Evolutionary conservation across 306 rosid species (phyloP).

Genomic region (Cicer bijugum): DNA sequence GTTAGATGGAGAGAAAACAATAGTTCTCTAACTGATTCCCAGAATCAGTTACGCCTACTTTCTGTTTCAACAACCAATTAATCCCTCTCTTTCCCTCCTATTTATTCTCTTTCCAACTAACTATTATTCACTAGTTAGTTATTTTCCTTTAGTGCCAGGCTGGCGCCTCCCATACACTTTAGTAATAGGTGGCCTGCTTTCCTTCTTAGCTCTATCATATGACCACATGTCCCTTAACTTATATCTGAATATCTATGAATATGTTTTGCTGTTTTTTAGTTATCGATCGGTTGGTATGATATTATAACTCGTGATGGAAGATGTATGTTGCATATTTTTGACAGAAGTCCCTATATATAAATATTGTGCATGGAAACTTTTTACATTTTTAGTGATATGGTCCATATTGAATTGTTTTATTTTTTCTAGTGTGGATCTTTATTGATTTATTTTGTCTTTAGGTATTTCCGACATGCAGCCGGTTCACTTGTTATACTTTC

Average conservation of each 20-base stretch:
- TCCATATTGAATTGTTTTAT: slow-evolving; percentile 28
- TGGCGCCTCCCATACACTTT: no score
- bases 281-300: background rate
- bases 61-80: no score
- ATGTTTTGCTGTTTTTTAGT: slow-evolving; percentile 8
- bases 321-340: slow-evolving; percentile 13
- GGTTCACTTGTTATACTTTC: slow-evolving; percentile 84
- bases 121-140: no score
- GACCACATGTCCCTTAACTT: background rate
- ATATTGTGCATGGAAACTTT: slow-evolving; percentile 16
- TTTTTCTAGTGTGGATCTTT: slow-evolving; percentile 13
- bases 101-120: no score
- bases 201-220: no score
- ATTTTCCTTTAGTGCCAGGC: no score
- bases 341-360: slow-evolving; percentile 1
- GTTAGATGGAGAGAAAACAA: no score
- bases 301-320: slow-evolving; percentile 30
- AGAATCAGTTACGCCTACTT: no score
- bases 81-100: no score
- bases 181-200: no score
- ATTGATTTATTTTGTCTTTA: slow-evolving; percentile 46
- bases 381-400: slow-evolving; percentile 1
- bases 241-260: slow-evolving; percentile 10
- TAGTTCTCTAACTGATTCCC: no score
- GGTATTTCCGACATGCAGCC: slow-evolving; percentile 95